These are phyloP conservation scores for Sclerotinia trifoliorum DNA, from an alignment of 2,329 filamentous ascomycete species.

Conservation along the genomic window DNA sequence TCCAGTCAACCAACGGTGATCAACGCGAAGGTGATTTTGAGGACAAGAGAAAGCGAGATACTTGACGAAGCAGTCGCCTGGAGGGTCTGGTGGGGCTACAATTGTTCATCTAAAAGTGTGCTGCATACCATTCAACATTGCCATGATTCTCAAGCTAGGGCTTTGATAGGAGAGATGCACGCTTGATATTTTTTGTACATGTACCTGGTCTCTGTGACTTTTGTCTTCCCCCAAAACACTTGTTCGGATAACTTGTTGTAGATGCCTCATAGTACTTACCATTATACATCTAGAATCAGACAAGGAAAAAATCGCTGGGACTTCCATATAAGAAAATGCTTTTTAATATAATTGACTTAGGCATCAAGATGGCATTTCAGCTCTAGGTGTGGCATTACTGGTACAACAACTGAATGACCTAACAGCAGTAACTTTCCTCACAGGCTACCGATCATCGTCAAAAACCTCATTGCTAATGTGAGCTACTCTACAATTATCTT, in stretches of 20 bases:
- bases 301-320: neutral
- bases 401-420: neutral
- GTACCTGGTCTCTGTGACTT: no score
- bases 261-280: neutral
- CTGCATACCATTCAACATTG: neutral
- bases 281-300: neutral
- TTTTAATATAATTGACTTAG: no score
- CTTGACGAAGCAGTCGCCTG: no score
- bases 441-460: neutral
- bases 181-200: neutral
- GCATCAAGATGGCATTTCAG: neutral
- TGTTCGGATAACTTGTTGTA: no score
- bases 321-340: neutral
- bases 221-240: no score
- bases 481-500: neutral
- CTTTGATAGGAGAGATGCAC: no score
- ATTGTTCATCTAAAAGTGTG: neutral
- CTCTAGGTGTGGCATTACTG: neutral
- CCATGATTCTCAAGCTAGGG: neutral
- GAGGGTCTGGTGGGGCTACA: neutral
- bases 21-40: no score
- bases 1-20: no score
- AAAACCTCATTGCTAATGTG: neutral
- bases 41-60: no score
- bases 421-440: neutral